Evolutionary conservation across 2,329 filamentous ascomycete species (phyloP).

Genomic region (Phymatotrichopsis omnivora): DNA sequence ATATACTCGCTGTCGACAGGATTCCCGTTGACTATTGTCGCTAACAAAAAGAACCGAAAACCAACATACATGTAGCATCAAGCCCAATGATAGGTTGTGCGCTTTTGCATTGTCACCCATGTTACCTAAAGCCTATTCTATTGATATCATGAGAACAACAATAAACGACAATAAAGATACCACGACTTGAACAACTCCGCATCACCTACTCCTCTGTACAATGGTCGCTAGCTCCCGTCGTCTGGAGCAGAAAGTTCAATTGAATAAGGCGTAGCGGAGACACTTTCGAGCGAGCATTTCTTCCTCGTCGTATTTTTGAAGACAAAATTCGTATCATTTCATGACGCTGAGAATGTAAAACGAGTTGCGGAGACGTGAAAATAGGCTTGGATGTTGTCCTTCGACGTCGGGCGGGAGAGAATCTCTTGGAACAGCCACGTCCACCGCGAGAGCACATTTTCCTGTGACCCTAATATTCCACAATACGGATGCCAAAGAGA

Average conservation of each 20-base stretch:
- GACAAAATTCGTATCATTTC: slow-evolving; percentile 37
- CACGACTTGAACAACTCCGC: slow-evolving; percentile 36
- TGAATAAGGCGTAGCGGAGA: slow-evolving; percentile 28
- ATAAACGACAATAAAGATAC: slow-evolving; percentile 39
- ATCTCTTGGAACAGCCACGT: slow-evolving; percentile 26
- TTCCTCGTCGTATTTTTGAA: slow-evolving; percentile 8
- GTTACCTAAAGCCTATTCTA: slow-evolving; percentile 31
- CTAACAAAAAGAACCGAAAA: slow-evolving; percentile 40
- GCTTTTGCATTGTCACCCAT: slow-evolving; percentile 38
- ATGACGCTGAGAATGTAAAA: slow-evolving; percentile 39
- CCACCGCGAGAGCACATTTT: slow-evolving; percentile 31
- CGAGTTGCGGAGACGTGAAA: slow-evolving; percentile 33
- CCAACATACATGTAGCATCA: slow-evolving; percentile 38
- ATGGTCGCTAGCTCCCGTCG: slow-evolving; percentile 36
- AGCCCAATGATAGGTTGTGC: slow-evolving; percentile 39
- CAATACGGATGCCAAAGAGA: slow-evolving; percentile 31
- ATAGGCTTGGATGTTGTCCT: neutral
- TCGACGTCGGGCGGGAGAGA: slow-evolving; percentile 6
- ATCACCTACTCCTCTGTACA: slow-evolving; percentile 36
- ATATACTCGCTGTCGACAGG: slow-evolving; percentile 38
- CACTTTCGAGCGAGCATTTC: slow-evolving; percentile 18
- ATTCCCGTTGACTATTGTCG: slow-evolving; percentile 41
- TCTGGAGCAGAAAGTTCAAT: slow-evolving; percentile 26
- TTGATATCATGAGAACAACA: slow-evolving; percentile 28
- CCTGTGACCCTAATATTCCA: slow-evolving; percentile 33